These are phyloP conservation scores for Zelopaecilomyces penicillatus DNA, from an alignment of 2,329 filamentous ascomycete species.

Conservation along the genomic window DNA sequence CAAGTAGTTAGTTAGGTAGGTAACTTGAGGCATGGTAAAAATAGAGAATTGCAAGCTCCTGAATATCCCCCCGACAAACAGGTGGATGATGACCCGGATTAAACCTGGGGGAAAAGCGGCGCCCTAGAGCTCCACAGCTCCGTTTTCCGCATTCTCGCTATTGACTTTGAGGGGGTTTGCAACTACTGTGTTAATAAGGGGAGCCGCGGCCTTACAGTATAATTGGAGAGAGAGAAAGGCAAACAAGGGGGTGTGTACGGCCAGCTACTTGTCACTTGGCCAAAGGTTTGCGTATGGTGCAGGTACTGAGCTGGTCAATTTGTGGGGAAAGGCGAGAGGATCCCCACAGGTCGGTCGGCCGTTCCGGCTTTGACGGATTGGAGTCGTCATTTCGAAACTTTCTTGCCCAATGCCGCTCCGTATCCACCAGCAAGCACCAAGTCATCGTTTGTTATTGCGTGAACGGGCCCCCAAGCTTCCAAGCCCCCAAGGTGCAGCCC, in stretches of 20 bases:
- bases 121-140: no score
- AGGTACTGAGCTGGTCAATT: neutral
- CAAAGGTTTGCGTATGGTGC: neutral
- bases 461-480: neutral
- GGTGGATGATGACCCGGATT: no score
- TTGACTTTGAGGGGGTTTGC: neutral
- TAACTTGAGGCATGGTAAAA: no score
- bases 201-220: neutral
- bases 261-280: conserved; percentile 1
- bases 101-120: no score
- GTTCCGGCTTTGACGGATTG: conserved; percentile 13
- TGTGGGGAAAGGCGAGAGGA: neutral
- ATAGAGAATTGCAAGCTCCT: no score
- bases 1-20: no score
- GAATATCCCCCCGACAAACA: no score
- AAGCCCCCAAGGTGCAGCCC: neutral
- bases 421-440: no score
- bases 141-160: no score
- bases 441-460: no score
- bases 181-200: neutral
- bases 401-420: conserved; percentile 1
- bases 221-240: no score
- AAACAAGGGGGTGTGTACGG: neutral
- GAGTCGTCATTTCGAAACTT: conserved; percentile 15
- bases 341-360: conserved; percentile 12